Evolutionary conservation across 2,329 filamentous ascomycete genomes (phyloP), one percentile per base, ranked within the genome.

Genomic region (Botryosphaeria agaves): DNA sequence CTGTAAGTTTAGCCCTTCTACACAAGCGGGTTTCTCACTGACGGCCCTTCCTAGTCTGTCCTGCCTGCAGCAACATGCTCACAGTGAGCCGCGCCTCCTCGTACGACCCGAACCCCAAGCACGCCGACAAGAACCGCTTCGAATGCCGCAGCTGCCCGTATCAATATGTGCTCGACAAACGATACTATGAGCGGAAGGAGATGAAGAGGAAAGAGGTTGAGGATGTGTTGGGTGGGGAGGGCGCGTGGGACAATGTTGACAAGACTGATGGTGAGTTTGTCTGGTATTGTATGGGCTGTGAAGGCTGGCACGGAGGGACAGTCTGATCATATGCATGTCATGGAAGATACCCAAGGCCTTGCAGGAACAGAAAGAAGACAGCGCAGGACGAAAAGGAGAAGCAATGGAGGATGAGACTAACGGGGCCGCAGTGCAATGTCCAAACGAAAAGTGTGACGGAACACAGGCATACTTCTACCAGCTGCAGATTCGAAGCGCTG

Each of bases 81-180:
- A 82, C 77, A 46, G 75, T 87, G 45, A 73, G 72, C 29, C 44
- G 47, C 36, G 47, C 57, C 5, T 53, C 57, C 5, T 41, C 49
- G 20, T 49, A 45, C 18, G 43, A 52, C 30, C 38, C 40, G 20
- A 29, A 39, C 12, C 42, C 43, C 18, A 43, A 49, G 34, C 42
- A 40, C 30, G 45, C 44, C 4, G 58, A 56, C 36, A 52, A 57
- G 27, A 94, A 94, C 62, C 77, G 84, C 34, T 83, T 95, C 55
- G 83, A 92, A 57, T 98, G 89, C 61, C 80, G 83, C 34, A 92
- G 84, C 34, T 98, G 89, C 45, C 87, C 89, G 3, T 98, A 92
- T 61, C 76, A 91, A 52, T 84, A 83, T 55, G 62, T 78, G 34
- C 76, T 95, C 46, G 74, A 76, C 41, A 69, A 76, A 45, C 72